These are phyloP conservation scores for Cladochytrium replicatum DNA, from an alignment of 192 early-diverging fungal genomes.

Conservation along the genomic window DNA sequence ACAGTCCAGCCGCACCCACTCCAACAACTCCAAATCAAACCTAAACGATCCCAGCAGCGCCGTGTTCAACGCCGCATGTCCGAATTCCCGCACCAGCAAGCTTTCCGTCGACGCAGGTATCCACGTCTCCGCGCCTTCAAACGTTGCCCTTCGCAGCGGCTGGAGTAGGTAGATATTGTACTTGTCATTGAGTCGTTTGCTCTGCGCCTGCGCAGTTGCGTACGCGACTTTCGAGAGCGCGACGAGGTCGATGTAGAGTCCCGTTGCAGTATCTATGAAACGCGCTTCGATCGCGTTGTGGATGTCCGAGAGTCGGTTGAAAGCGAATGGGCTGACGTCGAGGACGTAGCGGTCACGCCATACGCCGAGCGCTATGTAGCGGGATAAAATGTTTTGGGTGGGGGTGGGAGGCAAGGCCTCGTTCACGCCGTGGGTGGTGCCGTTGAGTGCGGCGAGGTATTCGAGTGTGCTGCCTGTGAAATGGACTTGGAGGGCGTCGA, in stretches of 20 bases:
- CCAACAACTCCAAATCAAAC: neutral
- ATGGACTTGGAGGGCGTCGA: neutral
- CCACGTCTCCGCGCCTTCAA: neutral
- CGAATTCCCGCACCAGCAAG: neutral
- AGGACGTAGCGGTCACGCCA: neutral
- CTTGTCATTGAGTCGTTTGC: neutral
- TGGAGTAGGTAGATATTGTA: neutral
- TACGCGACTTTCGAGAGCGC: neutral
- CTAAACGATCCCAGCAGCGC: neutral
- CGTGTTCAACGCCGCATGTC: neutral
- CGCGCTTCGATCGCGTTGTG: neutral
- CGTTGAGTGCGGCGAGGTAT: neutral
- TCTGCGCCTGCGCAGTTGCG: neutral
- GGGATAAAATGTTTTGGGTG: too few relatives aligned
- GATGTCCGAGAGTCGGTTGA: neutral
- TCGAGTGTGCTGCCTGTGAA: neutral
- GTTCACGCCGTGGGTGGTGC: neutral
- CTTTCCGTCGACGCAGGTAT: neutral
- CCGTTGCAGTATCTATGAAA: neutral
- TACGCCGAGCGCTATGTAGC: too few relatives aligned
- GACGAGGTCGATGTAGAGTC: neutral
- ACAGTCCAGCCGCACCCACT: neutral
- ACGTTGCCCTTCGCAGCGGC: neutral
- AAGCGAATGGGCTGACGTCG: neutral
- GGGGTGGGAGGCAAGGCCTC: neutral